phyloP scores from a whole-genome alignment of 805 yeast species.

The Helenozyma baotianmanensis region DNA sequence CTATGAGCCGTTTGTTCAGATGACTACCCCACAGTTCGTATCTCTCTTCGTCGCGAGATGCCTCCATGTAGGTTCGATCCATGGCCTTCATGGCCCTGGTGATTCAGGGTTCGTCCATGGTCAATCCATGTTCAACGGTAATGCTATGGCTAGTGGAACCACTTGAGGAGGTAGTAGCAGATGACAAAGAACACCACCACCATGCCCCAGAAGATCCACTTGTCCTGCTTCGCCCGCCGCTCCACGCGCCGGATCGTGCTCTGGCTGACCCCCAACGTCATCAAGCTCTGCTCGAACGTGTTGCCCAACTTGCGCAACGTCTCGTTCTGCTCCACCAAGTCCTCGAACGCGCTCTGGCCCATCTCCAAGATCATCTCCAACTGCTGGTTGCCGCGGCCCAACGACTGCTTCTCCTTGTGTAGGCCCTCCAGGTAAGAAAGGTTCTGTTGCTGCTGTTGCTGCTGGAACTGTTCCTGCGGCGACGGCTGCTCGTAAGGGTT shows the following conservation, averaged over 20 bases:
- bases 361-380: conserved; percentile 86
- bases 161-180: conserved; percentile 63
- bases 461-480: conserved; percentile 16
- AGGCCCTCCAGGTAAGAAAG: conserved; percentile 57
- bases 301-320: conserved; percentile 58
- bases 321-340: conserved; percentile 79
- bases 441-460: conserved; percentile 18
- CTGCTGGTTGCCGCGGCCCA: conserved; percentile 70
- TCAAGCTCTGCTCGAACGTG: conserved; percentile 61
- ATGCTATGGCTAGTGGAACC: conserved; percentile 58
- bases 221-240: conserved; percentile 79
- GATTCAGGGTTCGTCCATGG: too few species aligned
- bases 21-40: too few species aligned
- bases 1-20: too few species aligned
- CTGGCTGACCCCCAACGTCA: conserved; percentile 81
- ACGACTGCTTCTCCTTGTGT: conserved; percentile 58
- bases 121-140: too few species aligned
- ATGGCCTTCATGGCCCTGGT: too few species aligned
- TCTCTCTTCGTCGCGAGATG: too few species aligned
- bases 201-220: conserved; percentile 79
- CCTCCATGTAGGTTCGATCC: too few species aligned
- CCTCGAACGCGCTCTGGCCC: conserved; percentile 83
- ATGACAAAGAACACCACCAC: conserved; percentile 55
- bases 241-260: conserved; percentile 79
- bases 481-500: conserved; percentile 44